Evolutionary conservation across 495 filamentous ascomycete genomes (phyloP), one percentile per base, ranked within the genome.

Genomic region (Cetradonia linearis): DNA sequence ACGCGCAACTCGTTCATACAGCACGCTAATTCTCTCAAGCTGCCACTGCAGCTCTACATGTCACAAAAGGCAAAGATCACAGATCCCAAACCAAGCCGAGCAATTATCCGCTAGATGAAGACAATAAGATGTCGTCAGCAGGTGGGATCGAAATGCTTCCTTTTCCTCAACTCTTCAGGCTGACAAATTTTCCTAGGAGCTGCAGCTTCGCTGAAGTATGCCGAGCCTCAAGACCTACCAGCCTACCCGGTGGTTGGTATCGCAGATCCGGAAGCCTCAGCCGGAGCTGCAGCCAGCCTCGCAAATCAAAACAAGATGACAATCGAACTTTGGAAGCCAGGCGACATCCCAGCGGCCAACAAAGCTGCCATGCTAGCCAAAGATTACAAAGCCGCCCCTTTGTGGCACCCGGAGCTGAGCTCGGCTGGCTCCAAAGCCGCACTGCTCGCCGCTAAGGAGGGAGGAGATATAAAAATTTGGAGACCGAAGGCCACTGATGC

Each of bases 391-490:
- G 71, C 79, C 46, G 77, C 80, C 50, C 67, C 77, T 11, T 67
- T 80, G 65, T 75, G 77, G 70, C 74, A 82, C 49, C 74, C 78
- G 27, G 76, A 80, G 61, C 67, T 73, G 49, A 87, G 80, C 63
- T 68, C 79, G 6, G 78, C 83, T 52, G 85, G 85, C 36, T 79
- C 85, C 10, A 88, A 86, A 62, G 89, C 89, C 25, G 89, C 90
- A 0, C 63, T 87, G 28, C 70, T 85, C 3, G 89, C 89, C 8
- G 77, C 81, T 31, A 82, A 78, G 58, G 83, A 86, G 55, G 82
- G 80, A 23, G 73, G 70, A 53, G 77, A 80, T 49, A 63, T 79
- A 67, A 71, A 79, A 66, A 63, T 77, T 56, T 77, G 75, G 78
- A 68, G 67, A 62, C 72, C 76, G 23, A 63, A 73, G 68, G 70